These are phyloP conservation scores for Proliferodiscus dingleyae DNA, from an alignment of 2,329 filamentous ascomycete species.

Conservation along the genomic window DNA sequence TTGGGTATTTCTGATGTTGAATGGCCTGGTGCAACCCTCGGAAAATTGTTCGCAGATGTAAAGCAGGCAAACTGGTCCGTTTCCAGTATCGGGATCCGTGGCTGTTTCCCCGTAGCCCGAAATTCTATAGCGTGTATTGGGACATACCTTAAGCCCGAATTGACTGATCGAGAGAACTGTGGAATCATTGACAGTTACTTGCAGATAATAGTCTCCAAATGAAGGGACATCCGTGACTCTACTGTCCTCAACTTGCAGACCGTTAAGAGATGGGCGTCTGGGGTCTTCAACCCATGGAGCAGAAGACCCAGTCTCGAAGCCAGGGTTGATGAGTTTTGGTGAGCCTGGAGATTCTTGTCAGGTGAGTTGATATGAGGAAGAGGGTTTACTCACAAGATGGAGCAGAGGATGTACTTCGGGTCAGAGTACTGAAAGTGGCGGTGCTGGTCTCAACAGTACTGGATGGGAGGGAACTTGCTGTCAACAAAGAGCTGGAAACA, in stretches of 20 bases:
- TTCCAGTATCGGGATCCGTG: no score
- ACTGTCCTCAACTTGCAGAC: not conserved
- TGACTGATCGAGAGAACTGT: not conserved
- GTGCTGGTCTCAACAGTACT: not conserved
- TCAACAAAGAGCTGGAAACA: not conserved
- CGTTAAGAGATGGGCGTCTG: not conserved
- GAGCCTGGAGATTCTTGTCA: not conserved
- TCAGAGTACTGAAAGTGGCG: not conserved
- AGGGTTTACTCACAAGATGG: not conserved
- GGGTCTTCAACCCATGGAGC: not conserved
- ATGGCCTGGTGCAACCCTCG: no score
- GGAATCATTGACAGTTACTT: not conserved
- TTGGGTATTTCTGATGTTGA: no score
- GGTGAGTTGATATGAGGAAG: not conserved
- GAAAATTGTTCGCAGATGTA: no score
- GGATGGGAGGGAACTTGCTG: not conserved
- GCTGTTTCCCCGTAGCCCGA: not conserved
- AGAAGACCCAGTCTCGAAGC: not conserved
- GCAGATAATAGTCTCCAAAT: not conserved
- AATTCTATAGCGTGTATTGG: not conserved
- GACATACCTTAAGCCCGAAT: not conserved
- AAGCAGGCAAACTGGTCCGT: no score
- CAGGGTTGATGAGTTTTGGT: not conserved
- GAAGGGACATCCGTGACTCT: not conserved
- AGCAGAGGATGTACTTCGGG: not conserved